Evolutionary conservation across 805 yeast species (phyloP).

Genomic region (Barnettozyma californica): DNA sequence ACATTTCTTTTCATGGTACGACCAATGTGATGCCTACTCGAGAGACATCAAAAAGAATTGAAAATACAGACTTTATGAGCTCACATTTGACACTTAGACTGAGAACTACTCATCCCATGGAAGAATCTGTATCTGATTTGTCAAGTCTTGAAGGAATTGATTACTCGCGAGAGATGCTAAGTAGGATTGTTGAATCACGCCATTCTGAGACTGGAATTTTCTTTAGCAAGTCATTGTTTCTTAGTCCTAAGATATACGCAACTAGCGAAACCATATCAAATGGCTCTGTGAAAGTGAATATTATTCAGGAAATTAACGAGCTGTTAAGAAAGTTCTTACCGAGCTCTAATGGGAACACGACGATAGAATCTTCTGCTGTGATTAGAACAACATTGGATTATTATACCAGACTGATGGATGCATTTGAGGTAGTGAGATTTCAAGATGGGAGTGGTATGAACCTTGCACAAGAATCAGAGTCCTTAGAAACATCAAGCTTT

Average conservation of each 20-base stretch:
- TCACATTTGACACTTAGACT: neutral
- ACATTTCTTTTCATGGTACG: neutral
- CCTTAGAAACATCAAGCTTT: neutral
- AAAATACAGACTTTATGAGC: neutral
- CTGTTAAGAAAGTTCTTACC: slow-evolving; percentile 12
- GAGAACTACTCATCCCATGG: neutral
- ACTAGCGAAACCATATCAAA: slow-evolving; percentile 11
- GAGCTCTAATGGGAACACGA: neutral
- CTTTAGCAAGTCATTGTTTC: slow-evolving; percentile 12
- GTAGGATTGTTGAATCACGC: neutral
- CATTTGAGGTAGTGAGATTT: slow-evolving; percentile 18
- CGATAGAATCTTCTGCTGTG: neutral
- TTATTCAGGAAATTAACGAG: slow-evolving; percentile 20
- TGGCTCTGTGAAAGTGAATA: slow-evolving; percentile 23
- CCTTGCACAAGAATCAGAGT: slow-evolving; percentile 1
- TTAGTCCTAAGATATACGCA: slow-evolving; percentile 13
- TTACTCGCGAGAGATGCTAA: neutral
- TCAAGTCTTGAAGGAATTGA: neutral
- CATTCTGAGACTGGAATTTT: slow-evolving; percentile 16
- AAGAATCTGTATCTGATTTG: neutral
- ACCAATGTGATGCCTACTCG: neutral
- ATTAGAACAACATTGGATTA: slow-evolving; percentile 18
- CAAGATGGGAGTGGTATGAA: neutral
- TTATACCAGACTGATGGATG: slow-evolving; percentile 22
- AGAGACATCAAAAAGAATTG: neutral